These are phyloP conservation scores for Phytophthora lateralis DNA, from an alignment of 352 stramenopile genomes.

Conservation along the genomic window DNA sequence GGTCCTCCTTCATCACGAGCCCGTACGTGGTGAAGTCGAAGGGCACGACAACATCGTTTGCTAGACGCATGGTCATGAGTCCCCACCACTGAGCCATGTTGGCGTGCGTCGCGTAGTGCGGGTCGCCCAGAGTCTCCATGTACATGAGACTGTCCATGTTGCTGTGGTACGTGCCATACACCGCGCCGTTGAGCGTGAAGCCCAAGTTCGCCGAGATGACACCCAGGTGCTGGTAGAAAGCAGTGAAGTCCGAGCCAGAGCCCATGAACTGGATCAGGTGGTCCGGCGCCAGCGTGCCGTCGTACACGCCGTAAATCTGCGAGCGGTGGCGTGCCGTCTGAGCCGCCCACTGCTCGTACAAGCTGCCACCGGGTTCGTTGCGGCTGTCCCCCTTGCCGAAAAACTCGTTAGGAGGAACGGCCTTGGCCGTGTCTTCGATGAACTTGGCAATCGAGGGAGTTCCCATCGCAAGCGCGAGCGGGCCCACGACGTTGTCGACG, in stretches of 20 bases:
- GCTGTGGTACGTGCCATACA: conserved; percentile 82
- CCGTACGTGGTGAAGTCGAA: conserved; percentile 58
- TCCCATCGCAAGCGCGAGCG: conserved; percentile 43
- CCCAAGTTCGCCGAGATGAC: conserved; percentile 78
- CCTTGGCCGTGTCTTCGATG: conserved; percentile 49
- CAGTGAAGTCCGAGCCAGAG: conserved; percentile 71
- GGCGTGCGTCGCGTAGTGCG: conserved; percentile 54
- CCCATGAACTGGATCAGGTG: conserved; percentile 61
- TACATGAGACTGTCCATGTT: conserved; percentile 86
- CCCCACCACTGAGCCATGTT: conserved; percentile 61
- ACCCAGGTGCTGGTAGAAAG: conserved; percentile 85
- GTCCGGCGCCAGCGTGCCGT: conserved; percentile 43
- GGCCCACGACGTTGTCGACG: conserved; percentile 67
- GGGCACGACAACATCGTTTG: conserved; percentile 44
- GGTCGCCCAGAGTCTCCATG: conserved; percentile 62
- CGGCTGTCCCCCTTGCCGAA: conserved; percentile 18
- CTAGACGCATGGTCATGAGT: conserved; percentile 59
- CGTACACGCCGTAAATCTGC: conserved; percentile 42
- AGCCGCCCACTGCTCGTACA: conserved; percentile 43
- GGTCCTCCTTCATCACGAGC: conserved; percentile 46
- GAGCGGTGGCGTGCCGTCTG: conserved; percentile 36
- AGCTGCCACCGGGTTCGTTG: conserved; percentile 21
- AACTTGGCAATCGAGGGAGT: conserved; percentile 63
- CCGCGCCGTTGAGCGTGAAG: conserved; percentile 37
- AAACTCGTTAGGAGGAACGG: conserved; percentile 45